phyloP scores from a whole-genome alignment of 805 yeast genomes.

The Teunomyces aglyptinius region DNA sequence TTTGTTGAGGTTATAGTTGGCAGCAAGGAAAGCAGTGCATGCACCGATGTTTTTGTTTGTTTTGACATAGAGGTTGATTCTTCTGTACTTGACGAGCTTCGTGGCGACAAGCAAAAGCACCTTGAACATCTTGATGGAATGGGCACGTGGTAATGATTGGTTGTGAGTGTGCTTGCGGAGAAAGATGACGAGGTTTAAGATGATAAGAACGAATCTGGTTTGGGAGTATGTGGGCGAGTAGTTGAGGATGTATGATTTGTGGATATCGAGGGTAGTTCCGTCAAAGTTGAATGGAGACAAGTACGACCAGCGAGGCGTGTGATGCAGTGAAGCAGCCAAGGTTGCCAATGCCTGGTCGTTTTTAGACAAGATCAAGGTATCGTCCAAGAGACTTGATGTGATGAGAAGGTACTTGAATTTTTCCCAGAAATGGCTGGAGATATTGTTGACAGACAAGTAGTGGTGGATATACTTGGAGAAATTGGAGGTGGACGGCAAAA shows the following conservation, averaged over 20 bases:
- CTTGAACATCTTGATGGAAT: constrained; percentile 27
- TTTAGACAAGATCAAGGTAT: constrained; percentile 41
- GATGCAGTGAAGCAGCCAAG: neutral
- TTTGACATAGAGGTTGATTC: constrained; percentile 22
- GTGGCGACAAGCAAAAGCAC: constrained; percentile 28
- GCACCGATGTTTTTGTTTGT: constrained; percentile 20
- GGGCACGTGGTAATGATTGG: neutral
- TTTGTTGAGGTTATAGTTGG: constrained; percentile 37
- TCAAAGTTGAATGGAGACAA: constrained; percentile 15
- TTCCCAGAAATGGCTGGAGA: constrained; percentile 31
- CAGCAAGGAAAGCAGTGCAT: constrained; percentile 29
- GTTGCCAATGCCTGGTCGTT: constrained; percentile 34
- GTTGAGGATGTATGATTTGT: constrained; percentile 16
- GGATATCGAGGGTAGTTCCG: constrained; percentile 18
- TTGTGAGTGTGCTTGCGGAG: constrained; percentile 22
- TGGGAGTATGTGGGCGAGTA: constrained; percentile 11
- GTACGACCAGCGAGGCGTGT: neutral
- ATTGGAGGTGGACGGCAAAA: constrained; percentile 16
- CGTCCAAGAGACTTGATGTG: constrained; percentile 38
- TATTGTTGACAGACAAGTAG: constrained; percentile 23
- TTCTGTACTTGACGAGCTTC: constrained; percentile 24
- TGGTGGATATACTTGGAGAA: constrained; percentile 20
- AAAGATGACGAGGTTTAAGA: constrained; percentile 27
- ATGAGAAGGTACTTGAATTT: constrained; percentile 40
- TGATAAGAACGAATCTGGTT: constrained; percentile 15